Evolutionary conservation across 2,329 filamentous ascomycete species (phyloP).

Genomic region (Seiridium cupressi): DNA sequence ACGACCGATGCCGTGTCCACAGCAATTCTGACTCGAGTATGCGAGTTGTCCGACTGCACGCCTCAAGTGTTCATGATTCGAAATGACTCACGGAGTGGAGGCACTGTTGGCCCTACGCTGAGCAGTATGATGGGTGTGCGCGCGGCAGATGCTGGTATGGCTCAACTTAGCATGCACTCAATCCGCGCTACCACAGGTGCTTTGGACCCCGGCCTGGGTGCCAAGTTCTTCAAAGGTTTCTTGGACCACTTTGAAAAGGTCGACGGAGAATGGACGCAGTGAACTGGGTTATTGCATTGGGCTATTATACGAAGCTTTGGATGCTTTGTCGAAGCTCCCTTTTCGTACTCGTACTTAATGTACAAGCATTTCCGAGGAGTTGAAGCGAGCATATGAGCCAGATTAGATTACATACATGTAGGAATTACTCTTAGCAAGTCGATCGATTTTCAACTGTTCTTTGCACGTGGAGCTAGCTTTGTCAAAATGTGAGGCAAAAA

Average conservation of each 20-base stretch:
- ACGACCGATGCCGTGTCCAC: conserved; percentile 88
- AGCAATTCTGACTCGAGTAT: conserved; percentile 75
- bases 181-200: conserved; percentile 85
- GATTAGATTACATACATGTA: too few species aligned
- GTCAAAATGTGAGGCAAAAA: too few species aligned
- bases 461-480: too few species aligned
- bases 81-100: conserved; percentile 85
- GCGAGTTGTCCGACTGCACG: conserved; percentile 67
- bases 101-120: conserved; percentile 92
- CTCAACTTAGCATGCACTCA: conserved; percentile 92
- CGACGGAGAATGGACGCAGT: conserved; percentile 68
- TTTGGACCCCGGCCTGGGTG: conserved; percentile 82
- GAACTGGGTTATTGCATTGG: background rate
- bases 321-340: too few species aligned
- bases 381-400: too few species aligned
- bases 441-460: too few species aligned
- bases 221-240: conserved; percentile 86
- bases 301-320: too few species aligned
- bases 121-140: conserved; percentile 77
- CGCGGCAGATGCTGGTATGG: conserved; percentile 83
- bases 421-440: too few species aligned
- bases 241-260: conserved; percentile 83
- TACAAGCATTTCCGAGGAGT: too few species aligned
- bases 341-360: too few species aligned
- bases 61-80: conserved; percentile 93